These are phyloP conservation scores for Truncatella angustata DNA, from an alignment of 2,329 filamentous ascomycete genomes.

Conservation along the genomic window DNA sequence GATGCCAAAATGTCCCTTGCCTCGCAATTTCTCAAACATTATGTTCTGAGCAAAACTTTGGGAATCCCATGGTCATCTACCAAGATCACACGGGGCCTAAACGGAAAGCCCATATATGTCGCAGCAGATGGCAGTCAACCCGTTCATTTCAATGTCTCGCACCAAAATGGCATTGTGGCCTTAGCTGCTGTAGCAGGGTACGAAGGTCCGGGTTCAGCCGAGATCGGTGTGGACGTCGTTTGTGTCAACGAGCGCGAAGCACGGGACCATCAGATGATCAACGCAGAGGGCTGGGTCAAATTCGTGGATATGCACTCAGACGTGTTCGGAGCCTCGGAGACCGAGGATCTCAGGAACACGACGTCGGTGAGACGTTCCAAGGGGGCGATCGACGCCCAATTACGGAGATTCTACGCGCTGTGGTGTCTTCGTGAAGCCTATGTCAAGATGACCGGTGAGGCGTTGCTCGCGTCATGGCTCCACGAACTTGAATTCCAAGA, in stretches of 20 bases:
- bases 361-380: constrained; percentile 24
- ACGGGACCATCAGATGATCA: constrained; percentile 58
- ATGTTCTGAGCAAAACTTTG: constrained; percentile 60
- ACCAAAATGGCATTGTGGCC: constrained; percentile 74
- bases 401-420: constrained; percentile 72
- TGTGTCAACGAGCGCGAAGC: constrained; percentile 67
- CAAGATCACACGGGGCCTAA: constrained; percentile 52
- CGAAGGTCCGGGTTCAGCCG: constrained; percentile 23
- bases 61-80: constrained; percentile 61
- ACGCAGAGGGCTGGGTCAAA: constrained; percentile 54
- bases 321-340: constrained; percentile 64
- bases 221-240: constrained; percentile 75
- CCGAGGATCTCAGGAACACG: constrained; percentile 54
- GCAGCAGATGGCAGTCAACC: constrained; percentile 46
- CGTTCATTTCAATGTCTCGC: constrained; percentile 72
- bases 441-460: constrained; percentile 80
- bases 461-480: constrained; percentile 72
- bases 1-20: constrained; percentile 74
- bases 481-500: constrained; percentile 65
- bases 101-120: constrained; percentile 52
- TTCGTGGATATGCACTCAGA: constrained; percentile 73
- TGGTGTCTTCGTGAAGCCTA: constrained; percentile 82
- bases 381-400: constrained; percentile 55
- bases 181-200: constrained; percentile 53
- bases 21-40: constrained; percentile 72